phyloP scores from a whole-genome alignment of 306 rosid genomes.

The Cicer cuneatum region DNA sequence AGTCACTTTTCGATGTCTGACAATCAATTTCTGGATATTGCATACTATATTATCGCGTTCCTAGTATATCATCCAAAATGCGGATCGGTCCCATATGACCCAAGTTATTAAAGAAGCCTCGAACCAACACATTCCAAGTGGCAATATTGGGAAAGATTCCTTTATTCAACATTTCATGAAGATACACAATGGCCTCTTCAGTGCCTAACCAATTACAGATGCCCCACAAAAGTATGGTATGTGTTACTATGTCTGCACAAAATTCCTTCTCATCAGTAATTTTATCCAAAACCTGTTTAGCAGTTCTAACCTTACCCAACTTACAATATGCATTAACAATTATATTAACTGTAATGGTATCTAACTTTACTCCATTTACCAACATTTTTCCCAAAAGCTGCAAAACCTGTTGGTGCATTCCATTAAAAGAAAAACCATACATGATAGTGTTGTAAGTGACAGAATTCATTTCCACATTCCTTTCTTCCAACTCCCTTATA shows the following conservation, averaged over 20 bases:
- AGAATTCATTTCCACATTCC: slow-evolving; percentile 53
- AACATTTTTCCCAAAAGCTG: slow-evolving; percentile 74
- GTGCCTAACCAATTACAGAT: slow-evolving; percentile 62
- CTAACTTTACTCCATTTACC: slow-evolving; percentile 64
- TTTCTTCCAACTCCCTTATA: slow-evolving; percentile 64
- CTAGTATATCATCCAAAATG: slow-evolving; percentile 69
- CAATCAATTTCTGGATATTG: slow-evolving; percentile 7
- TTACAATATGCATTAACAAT: slow-evolving; percentile 63
- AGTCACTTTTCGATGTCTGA: neutral
- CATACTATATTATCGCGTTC: slow-evolving; percentile 41
- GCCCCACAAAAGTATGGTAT: slow-evolving; percentile 76
- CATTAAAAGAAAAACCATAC: slow-evolving; percentile 67
- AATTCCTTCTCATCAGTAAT: slow-evolving; percentile 55
- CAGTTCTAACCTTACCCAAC: slow-evolving; percentile 68
- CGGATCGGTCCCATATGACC: slow-evolving; percentile 85
- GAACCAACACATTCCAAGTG: slow-evolving; percentile 77
- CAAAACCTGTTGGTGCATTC: slow-evolving; percentile 63
- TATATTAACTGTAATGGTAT: slow-evolving; percentile 63
- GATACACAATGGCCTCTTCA: slow-evolving; percentile 71
- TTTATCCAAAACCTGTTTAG: slow-evolving; percentile 61
- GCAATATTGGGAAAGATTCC: slow-evolving; percentile 71
- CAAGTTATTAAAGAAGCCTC: slow-evolving; percentile 69
- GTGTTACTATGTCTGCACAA: slow-evolving; percentile 71
- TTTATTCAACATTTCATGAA: slow-evolving; percentile 66
- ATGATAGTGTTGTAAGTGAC: slow-evolving; percentile 79